These are phyloP conservation scores for Zygosaccharomyces gambellarensis DNA, from an alignment of 805 yeast genomes.

Conservation along the genomic window DNA sequence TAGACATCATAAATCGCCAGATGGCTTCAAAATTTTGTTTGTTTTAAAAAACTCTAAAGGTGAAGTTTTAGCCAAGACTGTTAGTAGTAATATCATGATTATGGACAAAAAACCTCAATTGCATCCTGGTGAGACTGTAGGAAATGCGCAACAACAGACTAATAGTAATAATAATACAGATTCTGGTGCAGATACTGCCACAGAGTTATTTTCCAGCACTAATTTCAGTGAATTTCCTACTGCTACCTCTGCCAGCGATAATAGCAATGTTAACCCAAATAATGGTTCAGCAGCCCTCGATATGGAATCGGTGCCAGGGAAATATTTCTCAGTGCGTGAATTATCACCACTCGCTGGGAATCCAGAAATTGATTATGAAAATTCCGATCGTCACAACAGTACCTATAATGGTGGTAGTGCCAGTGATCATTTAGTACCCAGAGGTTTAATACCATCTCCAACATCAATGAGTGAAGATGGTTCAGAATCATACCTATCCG, in stretches of 20 bases:
- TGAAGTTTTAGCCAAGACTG: conserved; percentile 62
- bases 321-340: conserved; percentile 12
- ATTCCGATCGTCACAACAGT: conserved; percentile 10
- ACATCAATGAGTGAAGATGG: conserved; percentile 58
- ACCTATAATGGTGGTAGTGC: conserved; percentile 2
- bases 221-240: conserved; percentile 13
- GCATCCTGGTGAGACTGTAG: conserved; percentile 8
- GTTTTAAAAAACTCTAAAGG: conserved; percentile 59
- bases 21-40: conserved; percentile 73
- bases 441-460: conserved; percentile 47
- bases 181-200: conserved; percentile 12
- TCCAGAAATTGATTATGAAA: conserved; percentile 9
- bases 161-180: conserved; percentile 8
- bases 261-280: not conserved
- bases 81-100: conserved; percentile 75
- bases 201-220: conserved; percentile 12
- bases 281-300: not conserved
- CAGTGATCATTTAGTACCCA: conserved; percentile 3
- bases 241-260: conserved; percentile 9
- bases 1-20: conserved; percentile 86
- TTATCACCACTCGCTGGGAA: conserved; percentile 9
- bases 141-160: conserved; percentile 6
- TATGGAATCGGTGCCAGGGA: conserved; percentile 7
- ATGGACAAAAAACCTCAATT: conserved; percentile 84
- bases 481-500: conserved; percentile 41